Percentiles rank a stretch among this genome's conserved stretches.
Evolutionary conservation across 164 flowering plant genomes (phyloP).

Genomic region (Pachysandra terminalis): DNA sequence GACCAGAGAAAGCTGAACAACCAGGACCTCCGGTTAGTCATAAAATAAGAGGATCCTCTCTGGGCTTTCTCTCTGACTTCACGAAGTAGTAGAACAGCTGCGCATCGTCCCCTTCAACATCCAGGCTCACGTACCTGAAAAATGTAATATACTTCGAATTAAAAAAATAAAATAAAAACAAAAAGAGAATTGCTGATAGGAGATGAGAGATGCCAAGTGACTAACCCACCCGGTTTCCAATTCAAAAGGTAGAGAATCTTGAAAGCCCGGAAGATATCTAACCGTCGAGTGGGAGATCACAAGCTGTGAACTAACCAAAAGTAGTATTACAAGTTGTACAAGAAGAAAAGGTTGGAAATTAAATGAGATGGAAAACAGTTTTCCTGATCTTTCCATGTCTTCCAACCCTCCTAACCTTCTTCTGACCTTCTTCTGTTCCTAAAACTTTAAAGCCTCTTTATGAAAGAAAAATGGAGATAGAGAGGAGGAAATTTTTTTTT

Average conservation of each 20-base stretch:
- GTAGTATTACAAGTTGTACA: not conserved
- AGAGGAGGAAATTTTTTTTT: no score
- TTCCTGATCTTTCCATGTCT: no score
- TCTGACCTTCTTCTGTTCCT: no score
- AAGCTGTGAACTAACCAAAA: conserved; percentile 5
- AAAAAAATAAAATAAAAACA: no score
- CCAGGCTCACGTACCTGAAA: conserved; percentile 47
- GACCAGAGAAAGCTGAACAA: conserved; percentile 33
- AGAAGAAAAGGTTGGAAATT: not conserved
- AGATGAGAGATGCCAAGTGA: no score
- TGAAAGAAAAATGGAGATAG: no score
- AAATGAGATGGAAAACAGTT: not conserved
- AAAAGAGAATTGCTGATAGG: no score
- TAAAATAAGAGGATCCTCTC: conserved; percentile 42
- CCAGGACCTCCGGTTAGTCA: conserved; percentile 65
- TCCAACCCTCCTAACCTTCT: no score
- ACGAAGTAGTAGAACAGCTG: conserved; percentile 57
- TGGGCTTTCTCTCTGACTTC: conserved; percentile 39
- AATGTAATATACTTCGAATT: no score
- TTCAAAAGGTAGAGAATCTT: conserved; percentile 47
- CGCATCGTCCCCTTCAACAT: conserved; percentile 43
- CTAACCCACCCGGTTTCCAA: conserved; percentile 60
- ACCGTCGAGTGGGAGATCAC: conserved; percentile 26
- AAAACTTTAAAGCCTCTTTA: no score
- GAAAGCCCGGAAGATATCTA: conserved; percentile 39